These are phyloP conservation scores for Amylocystis lapponica DNA, from an alignment of 768 basidiomycete species.

Conservation along the genomic window DNA sequence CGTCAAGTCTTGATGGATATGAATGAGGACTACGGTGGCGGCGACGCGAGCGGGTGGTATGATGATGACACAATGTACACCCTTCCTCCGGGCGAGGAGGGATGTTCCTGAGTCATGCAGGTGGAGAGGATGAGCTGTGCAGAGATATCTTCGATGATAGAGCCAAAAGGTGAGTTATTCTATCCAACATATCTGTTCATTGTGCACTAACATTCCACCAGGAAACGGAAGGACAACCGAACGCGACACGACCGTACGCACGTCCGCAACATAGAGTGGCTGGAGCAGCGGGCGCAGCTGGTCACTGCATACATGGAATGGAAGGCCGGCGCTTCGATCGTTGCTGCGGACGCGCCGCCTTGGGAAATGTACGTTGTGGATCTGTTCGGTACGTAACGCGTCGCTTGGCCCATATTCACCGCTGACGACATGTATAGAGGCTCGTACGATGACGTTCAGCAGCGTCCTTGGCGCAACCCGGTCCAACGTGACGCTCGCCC, in stretches of 20 bases:
- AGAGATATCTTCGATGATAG: neutral
- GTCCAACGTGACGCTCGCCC: conserved; percentile 10
- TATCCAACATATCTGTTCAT: too few species aligned
- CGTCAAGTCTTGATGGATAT: too few species aligned
- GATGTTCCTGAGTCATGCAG: neutral
- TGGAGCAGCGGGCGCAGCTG: neutral
- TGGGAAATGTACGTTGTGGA: neutral
- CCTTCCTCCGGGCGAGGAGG: conserved; percentile 6
- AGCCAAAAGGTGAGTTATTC: neutral
- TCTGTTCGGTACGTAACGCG: conserved; percentile 1
- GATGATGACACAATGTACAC: too few species aligned
- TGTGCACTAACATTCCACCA: too few species aligned
- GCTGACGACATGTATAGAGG: too few species aligned
- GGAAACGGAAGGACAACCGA: too few species aligned
- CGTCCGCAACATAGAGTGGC: neutral
- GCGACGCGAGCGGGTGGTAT: too few species aligned
- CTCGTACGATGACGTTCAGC: neutral
- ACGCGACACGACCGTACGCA: too few species aligned
- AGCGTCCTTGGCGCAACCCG: neutral
- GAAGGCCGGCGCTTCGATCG: neutral
- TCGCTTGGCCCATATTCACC: neutral
- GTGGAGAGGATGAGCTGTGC: neutral
- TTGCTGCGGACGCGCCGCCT: neutral
- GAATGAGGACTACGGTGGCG: too few species aligned
- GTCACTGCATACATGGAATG: neutral